Evolutionary conservation across 2,329 filamentous ascomycete species (phyloP).

Genomic region (Gnomoniopsis smithogilvyi): DNA sequence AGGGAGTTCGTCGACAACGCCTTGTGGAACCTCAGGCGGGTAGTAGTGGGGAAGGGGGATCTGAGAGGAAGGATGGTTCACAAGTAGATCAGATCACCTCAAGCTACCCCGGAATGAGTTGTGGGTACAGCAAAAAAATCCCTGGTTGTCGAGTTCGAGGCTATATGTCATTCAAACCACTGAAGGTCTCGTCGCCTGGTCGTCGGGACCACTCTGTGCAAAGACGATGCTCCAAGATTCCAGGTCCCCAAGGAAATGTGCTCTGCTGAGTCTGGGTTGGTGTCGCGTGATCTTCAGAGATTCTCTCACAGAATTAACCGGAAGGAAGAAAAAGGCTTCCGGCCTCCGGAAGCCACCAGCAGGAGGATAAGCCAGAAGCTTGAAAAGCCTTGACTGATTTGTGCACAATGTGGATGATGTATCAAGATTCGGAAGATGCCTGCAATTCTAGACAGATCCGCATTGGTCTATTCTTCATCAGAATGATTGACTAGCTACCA

Average conservation of each 20-base stretch:
- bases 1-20: conserved; percentile 4
- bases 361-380: neutral
- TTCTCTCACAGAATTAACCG: neutral
- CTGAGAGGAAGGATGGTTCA: conserved; percentile 2
- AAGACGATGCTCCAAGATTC: neutral
- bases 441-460: neutral
- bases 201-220: neutral
- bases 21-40: conserved; percentile 14
- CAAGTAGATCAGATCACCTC: neutral
- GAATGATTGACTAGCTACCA: neutral
- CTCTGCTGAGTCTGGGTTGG: neutral
- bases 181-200: neutral
- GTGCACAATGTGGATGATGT: neutral
- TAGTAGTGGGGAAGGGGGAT: conserved; percentile 13
- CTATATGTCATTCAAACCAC: no score
- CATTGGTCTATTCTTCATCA: neutral
- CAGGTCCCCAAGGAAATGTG: neutral
- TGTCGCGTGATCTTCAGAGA: neutral
- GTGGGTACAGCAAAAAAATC: neutral
- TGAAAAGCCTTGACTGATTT: neutral
- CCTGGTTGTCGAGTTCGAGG: neutral
- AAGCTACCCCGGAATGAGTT: neutral
- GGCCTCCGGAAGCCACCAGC: neutral
- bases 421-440: neutral
- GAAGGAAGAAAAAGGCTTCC: neutral